Base-by-base conservation (phyloP, 441 rosid genomes). In the Pelargonium australe region DNA sequence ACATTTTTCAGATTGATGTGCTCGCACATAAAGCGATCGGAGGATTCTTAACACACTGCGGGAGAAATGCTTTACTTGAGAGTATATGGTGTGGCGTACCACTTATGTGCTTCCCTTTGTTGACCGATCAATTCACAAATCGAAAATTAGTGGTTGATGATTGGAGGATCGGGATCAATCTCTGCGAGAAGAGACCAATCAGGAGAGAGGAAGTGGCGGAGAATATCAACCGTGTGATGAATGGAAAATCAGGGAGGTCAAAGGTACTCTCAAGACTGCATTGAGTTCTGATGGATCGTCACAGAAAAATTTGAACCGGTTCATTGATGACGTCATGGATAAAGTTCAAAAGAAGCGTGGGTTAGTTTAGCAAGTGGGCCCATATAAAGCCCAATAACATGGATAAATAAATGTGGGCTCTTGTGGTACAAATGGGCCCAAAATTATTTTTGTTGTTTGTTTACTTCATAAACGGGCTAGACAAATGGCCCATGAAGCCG, bases 51-150 rank as follows among this genome's bases (percentile, higher is more conserved):
- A 88, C 79, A 0, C 95, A 89, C 12, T 87, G 92, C 64, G 90
- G 92, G 2, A 85, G 95, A 89, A 89, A 89, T 53, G 87, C 95
- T 4, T 77, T 85, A 1, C 43, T 86, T 51, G 92, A 89, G 69
- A 80, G 89, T 14, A 63, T 80, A 11, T 83, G 90, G 91, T 82
- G 86, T 9, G 57, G 68, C 0, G 72, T 87, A 2, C 91, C 96
- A 0, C 65, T 89, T 53, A 25, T 84, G 49, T 84, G 90, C 67
- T 83, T 77, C 19, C 95, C 91, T 3, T 66, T 85, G 73, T 68
- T 82, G 69, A 83, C 90, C 0, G 91, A 88, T 77, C 93, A 88
- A 43, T 82, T 80, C 12, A 88, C 93, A 28, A 88, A 86, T 57
- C 66, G 93, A 77, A 88, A 82, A 79, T 65, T 88, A 14, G 91